These are phyloP conservation scores for Botrytis byssoidea DNA, from an alignment of 2,329 filamentous ascomycete species.

Conservation along the genomic window DNA sequence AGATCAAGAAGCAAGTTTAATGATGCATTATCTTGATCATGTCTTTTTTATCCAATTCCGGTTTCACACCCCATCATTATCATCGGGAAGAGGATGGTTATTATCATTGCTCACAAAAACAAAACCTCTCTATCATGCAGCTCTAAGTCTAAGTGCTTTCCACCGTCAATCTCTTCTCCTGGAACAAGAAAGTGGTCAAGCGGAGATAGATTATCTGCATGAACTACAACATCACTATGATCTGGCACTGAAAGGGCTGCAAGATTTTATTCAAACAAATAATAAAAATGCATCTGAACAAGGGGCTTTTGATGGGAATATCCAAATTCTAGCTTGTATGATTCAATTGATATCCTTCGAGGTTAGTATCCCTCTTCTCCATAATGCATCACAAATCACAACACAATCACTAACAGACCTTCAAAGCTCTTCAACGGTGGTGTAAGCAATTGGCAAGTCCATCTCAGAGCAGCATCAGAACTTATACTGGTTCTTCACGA, in stretches of 20 bases:
- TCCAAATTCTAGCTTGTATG: slow-evolving; percentile 21
- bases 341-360: slow-evolving; percentile 21
- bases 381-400: background rate
- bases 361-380: background rate
- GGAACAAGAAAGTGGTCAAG: slow-evolving; percentile 13
- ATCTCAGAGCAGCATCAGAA: slow-evolving; percentile 51
- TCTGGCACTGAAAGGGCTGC: slow-evolving; percentile 1
- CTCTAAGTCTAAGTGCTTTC: slow-evolving; percentile 54
- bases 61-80: slow-evolving; percentile 56
- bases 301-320: slow-evolving; percentile 13
- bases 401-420: background rate
- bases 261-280: slow-evolving; percentile 7
- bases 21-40: slow-evolving; percentile 61
- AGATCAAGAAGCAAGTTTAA: slow-evolving; percentile 37
- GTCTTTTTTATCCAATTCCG: slow-evolving; percentile 62
- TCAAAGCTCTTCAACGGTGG: slow-evolving; percentile 40
- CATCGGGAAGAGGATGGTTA: slow-evolving; percentile 60
- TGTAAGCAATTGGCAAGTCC: slow-evolving; percentile 50
- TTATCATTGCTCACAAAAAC: slow-evolving; percentile 56
- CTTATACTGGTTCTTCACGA: slow-evolving; percentile 42
- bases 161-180: slow-evolving; percentile 46
- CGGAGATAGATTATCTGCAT: slow-evolving; percentile 19
- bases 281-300: slow-evolving; percentile 1
- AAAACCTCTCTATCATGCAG: slow-evolving; percentile 55
- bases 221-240: slow-evolving; percentile 22